A percentile compares a stretch with the other conserved stretches of the same genome.
These are phyloP conservation scores for Leucoagaricus sp. DNA, from an alignment of 1,284 basidiomycete genomes.

Conservation along the genomic window DNA sequence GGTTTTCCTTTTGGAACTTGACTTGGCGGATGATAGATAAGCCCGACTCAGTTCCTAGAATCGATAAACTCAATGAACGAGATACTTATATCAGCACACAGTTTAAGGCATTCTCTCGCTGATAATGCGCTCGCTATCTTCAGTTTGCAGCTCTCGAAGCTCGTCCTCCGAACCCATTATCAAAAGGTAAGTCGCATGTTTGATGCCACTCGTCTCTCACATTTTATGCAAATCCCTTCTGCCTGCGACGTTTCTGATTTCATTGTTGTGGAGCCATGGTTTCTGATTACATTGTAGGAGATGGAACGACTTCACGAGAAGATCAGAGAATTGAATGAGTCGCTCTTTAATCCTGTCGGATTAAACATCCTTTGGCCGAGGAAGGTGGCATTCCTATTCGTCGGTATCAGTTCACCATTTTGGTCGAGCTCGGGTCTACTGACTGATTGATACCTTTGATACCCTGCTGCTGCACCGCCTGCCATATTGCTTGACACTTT, in stretches of 20 bases:
- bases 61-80: conserved; percentile 86
- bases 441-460: conserved; percentile 13
- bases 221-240: no score
- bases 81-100: conserved; percentile 76
- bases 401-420: conserved; percentile 47
- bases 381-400: conserved; percentile 81
- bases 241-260: conserved; percentile 1
- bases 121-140: conserved; percentile 74
- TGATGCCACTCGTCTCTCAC: neutral
- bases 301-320: conserved; percentile 67
- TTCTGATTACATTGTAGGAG: conserved; percentile 49
- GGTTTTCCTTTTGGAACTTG: neutral
- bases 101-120: conserved; percentile 59
- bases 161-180: conserved; percentile 71
- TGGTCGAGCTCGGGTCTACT: conserved; percentile 16
- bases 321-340: conserved; percentile 66
- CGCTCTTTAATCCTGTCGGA: conserved; percentile 77
- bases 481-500: neutral
- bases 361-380: conserved; percentile 81
- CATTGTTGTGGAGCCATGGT: conserved; percentile 12
- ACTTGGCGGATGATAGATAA: conserved; percentile 50
- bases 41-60: conserved; percentile 81
- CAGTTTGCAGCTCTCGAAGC: conserved; percentile 71
- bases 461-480: neutral
- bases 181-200: conserved; percentile 56